Conservation (phyloP, 2,329 filamentous ascomycete genomes). For the Neopestalotiopsis clavispora region DNA sequence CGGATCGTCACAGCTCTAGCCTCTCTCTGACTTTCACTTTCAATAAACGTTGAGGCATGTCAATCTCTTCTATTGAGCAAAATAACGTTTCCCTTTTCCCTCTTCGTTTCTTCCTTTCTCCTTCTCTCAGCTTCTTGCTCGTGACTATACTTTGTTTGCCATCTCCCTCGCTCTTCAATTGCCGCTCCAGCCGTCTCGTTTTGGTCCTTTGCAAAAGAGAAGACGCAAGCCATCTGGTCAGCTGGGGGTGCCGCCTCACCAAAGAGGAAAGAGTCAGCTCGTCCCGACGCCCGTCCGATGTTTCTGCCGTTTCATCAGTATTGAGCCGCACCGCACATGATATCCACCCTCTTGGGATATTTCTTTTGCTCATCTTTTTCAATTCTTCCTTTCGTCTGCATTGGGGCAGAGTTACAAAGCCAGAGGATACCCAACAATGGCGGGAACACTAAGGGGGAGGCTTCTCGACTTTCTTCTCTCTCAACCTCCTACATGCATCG, state of each 20-base stretch:
- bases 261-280: constrained; percentile 4
- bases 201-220: neutral
- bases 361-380: neutral
- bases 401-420: no score
- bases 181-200: neutral
- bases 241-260: neutral
- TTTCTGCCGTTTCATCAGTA: constrained; percentile 5
- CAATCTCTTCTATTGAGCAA: no score
- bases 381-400: neutral
- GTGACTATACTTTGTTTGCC: neutral
- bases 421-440: no score
- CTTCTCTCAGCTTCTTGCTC: neutral
- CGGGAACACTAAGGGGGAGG: no score
- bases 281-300: constrained; percentile 9
- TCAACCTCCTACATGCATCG: no score
- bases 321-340: constrained; percentile 1
- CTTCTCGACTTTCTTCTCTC: no score
- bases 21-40: neutral
- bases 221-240: no score
- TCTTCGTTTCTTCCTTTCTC: no score
- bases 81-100: no score
- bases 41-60: no score
- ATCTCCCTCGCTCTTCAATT: no score
- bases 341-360: neutral
- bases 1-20: neutral